Conservation (phyloP, 495 filamentous ascomycete species). For the Penicillium pancosmium region DNA sequence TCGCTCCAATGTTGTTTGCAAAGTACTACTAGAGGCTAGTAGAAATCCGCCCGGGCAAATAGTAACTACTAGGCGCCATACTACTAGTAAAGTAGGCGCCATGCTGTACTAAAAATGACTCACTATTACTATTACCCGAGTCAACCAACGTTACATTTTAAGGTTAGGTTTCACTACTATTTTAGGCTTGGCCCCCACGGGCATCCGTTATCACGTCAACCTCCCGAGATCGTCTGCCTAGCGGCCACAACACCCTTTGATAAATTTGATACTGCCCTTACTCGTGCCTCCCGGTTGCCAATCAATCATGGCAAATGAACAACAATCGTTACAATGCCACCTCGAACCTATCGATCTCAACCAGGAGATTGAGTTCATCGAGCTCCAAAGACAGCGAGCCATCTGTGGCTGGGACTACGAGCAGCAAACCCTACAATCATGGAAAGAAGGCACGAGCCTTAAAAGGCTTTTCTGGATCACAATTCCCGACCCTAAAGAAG, state of each 20-base stretch:
- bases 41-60: no score
- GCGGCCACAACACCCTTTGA: neutral
- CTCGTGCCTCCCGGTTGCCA: no score
- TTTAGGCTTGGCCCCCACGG: neutral
- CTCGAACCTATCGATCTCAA: slow-evolving; percentile 30
- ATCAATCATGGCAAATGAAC: neutral
- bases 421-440: slow-evolving; percentile 15
- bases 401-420: slow-evolving; percentile 30
- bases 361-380: slow-evolving; percentile 18
- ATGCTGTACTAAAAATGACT: no score
- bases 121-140: no score
- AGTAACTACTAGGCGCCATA: no score
- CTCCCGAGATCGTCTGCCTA: neutral
- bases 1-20: no score
- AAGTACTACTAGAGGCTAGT: no score
- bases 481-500: neutral
- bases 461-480: slow-evolving; percentile 33
- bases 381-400: slow-evolving; percentile 29
- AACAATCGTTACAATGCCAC: slow-evolving; percentile 6
- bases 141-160: no score
- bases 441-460: slow-evolving; percentile 18
- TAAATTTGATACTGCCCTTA: no score
- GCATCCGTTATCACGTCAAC: neutral
- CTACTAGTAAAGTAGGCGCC: no score
- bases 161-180: neutral